A percentile compares a stretch with the other conserved stretches of the same genome.
phyloP scores from a whole-genome alignment of 495 filamentous ascomycete species.

The Alectoria sarmentosa region DNA sequence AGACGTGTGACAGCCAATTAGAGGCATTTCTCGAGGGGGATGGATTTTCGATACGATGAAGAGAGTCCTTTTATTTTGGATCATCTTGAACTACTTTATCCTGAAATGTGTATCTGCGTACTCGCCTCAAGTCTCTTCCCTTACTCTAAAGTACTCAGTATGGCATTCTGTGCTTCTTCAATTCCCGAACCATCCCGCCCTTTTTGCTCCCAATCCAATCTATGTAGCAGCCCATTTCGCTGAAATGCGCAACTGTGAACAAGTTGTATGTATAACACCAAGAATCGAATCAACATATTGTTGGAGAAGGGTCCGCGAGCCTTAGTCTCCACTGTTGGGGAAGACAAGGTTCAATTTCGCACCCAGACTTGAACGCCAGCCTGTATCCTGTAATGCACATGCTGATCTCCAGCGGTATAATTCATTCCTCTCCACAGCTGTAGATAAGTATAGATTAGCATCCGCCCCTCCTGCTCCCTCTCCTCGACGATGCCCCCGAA shows the following conservation, averaged over 20 bases:
- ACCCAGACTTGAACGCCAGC: background rate
- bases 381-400: background rate
- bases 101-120: too few relatives aligned
- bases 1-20: background rate
- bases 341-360: background rate
- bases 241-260: constrained; percentile 6
- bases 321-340: background rate
- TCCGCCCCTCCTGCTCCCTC: constrained; percentile 20
- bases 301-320: background rate
- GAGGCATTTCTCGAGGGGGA: background rate
- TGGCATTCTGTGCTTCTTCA: background rate
- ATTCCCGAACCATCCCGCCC: background rate
- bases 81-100: background rate
- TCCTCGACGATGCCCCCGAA: constrained; percentile 16
- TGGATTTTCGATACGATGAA: background rate
- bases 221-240: constrained; percentile 17
- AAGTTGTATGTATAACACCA: constrained; percentile 17
- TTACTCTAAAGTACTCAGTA: background rate
- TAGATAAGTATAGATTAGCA: background rate
- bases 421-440: background rate
- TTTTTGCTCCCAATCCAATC: constrained; percentile 14
- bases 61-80: background rate
- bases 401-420: background rate
- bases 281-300: background rate
- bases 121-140: background rate